These are phyloP conservation scores for Fusarium udum DNA, from an alignment of 2,329 filamentous ascomycete species.

Conservation along the genomic window DNA sequence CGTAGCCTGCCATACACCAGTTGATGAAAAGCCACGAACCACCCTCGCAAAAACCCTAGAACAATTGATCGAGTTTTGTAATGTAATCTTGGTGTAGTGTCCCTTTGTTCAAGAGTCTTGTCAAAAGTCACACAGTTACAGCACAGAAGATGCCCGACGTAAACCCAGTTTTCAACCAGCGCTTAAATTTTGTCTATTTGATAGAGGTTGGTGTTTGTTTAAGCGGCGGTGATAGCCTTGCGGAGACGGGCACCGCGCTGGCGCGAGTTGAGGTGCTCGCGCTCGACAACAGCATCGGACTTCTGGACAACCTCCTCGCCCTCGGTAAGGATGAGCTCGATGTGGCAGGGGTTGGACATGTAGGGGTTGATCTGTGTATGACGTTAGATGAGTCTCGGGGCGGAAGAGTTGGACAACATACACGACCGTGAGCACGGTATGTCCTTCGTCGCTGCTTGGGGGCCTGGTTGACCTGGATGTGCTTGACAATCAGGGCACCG, in stretches of 20 bases:
- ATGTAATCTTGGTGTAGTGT: slow-evolving; percentile 28
- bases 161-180: slow-evolving; percentile 39
- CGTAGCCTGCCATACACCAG: slow-evolving; percentile 52
- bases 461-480: slow-evolving; percentile 99
- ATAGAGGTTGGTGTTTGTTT: slow-evolving; percentile 47
- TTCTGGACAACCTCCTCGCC: slow-evolving; percentile 96
- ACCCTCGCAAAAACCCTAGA: slow-evolving; percentile 46
- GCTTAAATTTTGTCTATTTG: slow-evolving; percentile 39
- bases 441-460: slow-evolving; percentile 99
- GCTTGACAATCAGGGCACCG: slow-evolving; percentile 97
- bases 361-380: slow-evolving; percentile 96
- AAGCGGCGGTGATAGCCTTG: slow-evolving; percentile 73
- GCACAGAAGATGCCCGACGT: slow-evolving; percentile 36
- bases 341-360: slow-evolving; percentile 99
- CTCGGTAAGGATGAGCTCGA: slow-evolving; percentile 99
- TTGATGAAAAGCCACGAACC: slow-evolving; percentile 53
- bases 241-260: slow-evolving; percentile 81
- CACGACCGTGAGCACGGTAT: slow-evolving; percentile 99
- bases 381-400: slow-evolving; percentile 10
- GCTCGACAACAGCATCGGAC: slow-evolving; percentile 81
- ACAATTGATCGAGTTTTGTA: slow-evolving; percentile 38
- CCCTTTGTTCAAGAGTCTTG: slow-evolving; percentile 25
- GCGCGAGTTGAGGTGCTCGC: slow-evolving; percentile 84
- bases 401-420: slow-evolving; percentile 65
- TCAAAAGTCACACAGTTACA: slow-evolving; percentile 34